Conservation (phyloP, 2,329 filamentous ascomycete genomes). For the Pestalotiopsis sp. region DNA sequence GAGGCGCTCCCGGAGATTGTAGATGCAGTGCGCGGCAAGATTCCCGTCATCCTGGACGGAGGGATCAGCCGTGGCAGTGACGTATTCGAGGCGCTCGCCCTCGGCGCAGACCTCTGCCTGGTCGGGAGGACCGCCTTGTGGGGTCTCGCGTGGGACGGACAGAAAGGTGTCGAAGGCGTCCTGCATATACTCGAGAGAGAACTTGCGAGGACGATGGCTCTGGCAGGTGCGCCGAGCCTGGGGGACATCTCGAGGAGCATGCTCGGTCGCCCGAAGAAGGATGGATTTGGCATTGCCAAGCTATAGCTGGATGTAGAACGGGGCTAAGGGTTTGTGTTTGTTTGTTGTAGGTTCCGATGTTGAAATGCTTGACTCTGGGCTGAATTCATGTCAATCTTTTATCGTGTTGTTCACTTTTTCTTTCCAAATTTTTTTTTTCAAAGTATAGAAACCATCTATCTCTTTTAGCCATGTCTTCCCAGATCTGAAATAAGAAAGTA, state of each 20-base stretch:
- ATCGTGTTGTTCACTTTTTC: no score
- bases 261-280: not conserved
- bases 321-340: not conserved
- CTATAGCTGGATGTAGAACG: not conserved
- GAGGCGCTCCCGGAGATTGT: conserved; percentile 45
- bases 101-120: conserved; percentile 19
- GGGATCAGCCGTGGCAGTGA: conserved; percentile 10
- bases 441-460: no score
- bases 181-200: conserved; percentile 15
- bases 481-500: no score
- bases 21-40: conserved; percentile 46
- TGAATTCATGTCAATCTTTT: no score
- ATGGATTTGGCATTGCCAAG: conserved; percentile 1
- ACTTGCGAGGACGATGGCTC: conserved; percentile 16
- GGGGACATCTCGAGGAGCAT: not conserved
- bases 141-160: conserved; percentile 9
- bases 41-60: conserved; percentile 33
- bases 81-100: conserved; percentile 20
- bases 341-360: no score
- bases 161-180: not conserved
- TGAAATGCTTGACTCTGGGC: no score
- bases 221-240: conserved; percentile 7
- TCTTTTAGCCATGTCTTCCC: no score
- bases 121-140: conserved; percentile 16
- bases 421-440: no score